Conservation (phyloP, 495 filamentous ascomycete genomes). For the Penicillium paxilli region DNA sequence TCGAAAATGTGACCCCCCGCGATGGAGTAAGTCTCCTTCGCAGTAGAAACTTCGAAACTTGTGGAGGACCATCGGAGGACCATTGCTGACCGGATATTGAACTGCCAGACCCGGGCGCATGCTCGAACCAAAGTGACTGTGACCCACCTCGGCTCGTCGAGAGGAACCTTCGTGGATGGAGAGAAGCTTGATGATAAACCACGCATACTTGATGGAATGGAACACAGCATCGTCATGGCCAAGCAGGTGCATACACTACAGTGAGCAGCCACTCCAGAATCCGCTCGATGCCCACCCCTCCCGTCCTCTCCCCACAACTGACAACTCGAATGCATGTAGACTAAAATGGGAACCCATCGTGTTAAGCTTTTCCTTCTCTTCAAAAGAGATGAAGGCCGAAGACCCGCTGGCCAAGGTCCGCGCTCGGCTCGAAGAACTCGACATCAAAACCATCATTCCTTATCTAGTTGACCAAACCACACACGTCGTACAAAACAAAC, state of each 20-base stretch:
- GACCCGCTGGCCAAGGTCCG: slow-evolving; percentile 62
- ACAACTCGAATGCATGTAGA: slow-evolving; percentile 40
- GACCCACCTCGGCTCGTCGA: slow-evolving; percentile 71
- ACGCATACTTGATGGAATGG: slow-evolving; percentile 48
- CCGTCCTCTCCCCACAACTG: background rate
- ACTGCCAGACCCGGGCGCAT: slow-evolving; percentile 48
- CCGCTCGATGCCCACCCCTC: background rate
- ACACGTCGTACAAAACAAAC: slow-evolving; percentile 84
- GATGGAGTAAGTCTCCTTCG: slow-evolving; percentile 58
- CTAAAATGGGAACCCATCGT: slow-evolving; percentile 81
- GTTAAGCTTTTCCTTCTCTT: slow-evolving; percentile 78
- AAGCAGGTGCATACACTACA: slow-evolving; percentile 42
- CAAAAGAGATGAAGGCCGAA: slow-evolving; percentile 69
- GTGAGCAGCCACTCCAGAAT: slow-evolving; percentile 28
- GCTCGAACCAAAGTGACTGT: slow-evolving; percentile 64
- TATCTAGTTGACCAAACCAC: slow-evolving; percentile 74
- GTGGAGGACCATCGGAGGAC: background rate
- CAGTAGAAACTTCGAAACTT: too few relatives aligned
- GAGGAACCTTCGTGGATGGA: slow-evolving; percentile 77
- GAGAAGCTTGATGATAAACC: slow-evolving; percentile 60
- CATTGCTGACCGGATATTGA: slow-evolving; percentile 11
- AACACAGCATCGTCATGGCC: slow-evolving; percentile 54
- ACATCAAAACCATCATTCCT: slow-evolving; percentile 78
- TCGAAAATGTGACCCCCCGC: slow-evolving; percentile 62
- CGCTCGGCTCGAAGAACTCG: slow-evolving; percentile 70